Conservation (phyloP, 495 filamentous ascomycete genomes). For the Tuber borchii region DNA sequence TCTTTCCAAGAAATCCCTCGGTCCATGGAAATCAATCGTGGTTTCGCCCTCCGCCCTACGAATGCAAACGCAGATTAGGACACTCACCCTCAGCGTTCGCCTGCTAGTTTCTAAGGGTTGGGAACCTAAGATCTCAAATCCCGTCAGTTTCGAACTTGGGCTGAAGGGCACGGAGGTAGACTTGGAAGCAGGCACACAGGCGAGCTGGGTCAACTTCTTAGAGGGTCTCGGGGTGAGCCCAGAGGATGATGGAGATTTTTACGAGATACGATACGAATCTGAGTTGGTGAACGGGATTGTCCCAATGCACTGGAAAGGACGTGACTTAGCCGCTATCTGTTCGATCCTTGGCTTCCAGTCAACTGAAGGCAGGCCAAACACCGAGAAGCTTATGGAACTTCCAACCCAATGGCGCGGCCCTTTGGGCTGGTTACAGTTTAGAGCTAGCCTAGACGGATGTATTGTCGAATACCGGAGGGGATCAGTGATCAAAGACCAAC, state of each 20-base stretch:
- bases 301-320: constrained; percentile 36
- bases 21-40: constrained; percentile 24
- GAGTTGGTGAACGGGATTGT: constrained; percentile 36
- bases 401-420: constrained; percentile 35
- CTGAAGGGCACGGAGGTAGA: neutral
- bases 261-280: constrained; percentile 28
- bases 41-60: constrained; percentile 9
- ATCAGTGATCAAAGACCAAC: constrained; percentile 5
- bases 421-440: constrained; percentile 36
- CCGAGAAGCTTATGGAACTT: constrained; percentile 23
- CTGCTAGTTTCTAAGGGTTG: constrained; percentile 9
- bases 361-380: constrained; percentile 5
- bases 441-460: constrained; percentile 30
- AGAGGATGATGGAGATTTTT: neutral
- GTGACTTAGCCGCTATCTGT: constrained; percentile 32
- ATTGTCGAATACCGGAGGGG: constrained; percentile 31
- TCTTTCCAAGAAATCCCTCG: constrained; percentile 22
- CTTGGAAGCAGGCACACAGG: constrained; percentile 13
- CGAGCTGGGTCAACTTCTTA: constrained; percentile 36
- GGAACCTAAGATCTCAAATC: constrained; percentile 14
- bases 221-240: constrained; percentile 22
- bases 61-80: constrained; percentile 28
- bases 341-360: constrained; percentile 36
- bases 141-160: constrained; percentile 7
- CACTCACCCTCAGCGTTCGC: constrained; percentile 23